These are phyloP conservation scores for Protea cynaroides DNA, from an alignment of 164 flowering plant species.

Conservation along the genomic window DNA sequence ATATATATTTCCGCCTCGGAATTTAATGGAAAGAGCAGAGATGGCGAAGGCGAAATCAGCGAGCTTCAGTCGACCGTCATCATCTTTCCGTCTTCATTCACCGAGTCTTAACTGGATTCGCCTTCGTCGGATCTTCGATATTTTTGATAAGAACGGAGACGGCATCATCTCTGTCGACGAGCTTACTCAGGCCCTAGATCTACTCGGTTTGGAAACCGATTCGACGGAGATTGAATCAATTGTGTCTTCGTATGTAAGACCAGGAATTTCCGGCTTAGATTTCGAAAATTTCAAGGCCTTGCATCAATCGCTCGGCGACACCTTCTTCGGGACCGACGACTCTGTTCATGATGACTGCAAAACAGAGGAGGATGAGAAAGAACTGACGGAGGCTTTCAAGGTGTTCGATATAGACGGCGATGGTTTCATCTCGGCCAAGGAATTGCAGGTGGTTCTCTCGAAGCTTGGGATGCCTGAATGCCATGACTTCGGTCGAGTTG, in stretches of 20 bases:
- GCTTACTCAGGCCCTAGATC: constrained; percentile 49
- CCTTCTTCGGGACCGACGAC: constrained; percentile 30
- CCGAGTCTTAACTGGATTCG: constrained; percentile 73
- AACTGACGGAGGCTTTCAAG: constrained; percentile 75
- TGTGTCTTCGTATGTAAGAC: constrained; percentile 33
- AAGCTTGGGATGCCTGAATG: constrained; percentile 65
- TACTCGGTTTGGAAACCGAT: constrained; percentile 60
- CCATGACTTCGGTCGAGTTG: constrained; percentile 45
- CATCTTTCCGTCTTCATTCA: constrained; percentile 61
- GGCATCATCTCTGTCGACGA: constrained; percentile 56
- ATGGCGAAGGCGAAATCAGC: not conserved
- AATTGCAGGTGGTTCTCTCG: constrained; percentile 57
- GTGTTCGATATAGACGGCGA: constrained; percentile 89
- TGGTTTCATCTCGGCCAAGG: constrained; percentile 67
- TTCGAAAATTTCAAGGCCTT: constrained; percentile 52
- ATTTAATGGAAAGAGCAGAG: not conserved
- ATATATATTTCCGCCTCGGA: constrained; percentile 7
- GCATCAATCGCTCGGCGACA: constrained; percentile 42
- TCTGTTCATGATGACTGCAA: too few species aligned
- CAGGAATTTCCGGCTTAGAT: constrained; percentile 43
- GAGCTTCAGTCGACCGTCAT: constrained; percentile 13
- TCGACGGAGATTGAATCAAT: constrained; percentile 39
- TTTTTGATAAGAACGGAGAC: constrained; percentile 70
- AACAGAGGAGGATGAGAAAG: constrained; percentile 57
- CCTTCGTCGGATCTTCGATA: constrained; percentile 78